Evolutionary conservation across 805 yeast species (phyloP).

Genomic region (Tanozyma kutaoensis): DNA sequence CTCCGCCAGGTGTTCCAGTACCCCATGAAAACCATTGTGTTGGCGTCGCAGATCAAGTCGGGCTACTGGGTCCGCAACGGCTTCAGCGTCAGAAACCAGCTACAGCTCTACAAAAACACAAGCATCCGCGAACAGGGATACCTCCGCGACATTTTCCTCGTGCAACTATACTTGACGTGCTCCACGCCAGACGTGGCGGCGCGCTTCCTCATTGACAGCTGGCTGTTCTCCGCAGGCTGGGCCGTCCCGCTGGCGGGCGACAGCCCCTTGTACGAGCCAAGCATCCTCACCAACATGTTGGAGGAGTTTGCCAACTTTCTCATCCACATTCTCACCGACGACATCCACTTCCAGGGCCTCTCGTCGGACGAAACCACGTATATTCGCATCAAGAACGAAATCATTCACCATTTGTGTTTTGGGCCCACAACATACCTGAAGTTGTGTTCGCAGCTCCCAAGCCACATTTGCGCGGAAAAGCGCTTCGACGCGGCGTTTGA

Average conservation of each 20-base stretch:
- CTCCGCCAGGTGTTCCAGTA: constrained; percentile 42
- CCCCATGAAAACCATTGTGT: constrained; percentile 63
- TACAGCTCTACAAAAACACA: constrained; percentile 64
- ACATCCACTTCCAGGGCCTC: constrained; percentile 39
- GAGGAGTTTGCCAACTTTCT: constrained; percentile 69
- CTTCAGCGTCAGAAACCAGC: constrained; percentile 61
- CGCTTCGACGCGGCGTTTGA: constrained; percentile 44
- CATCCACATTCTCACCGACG: constrained; percentile 57
- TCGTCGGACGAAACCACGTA: constrained; percentile 35
- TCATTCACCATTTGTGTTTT: constrained; percentile 76
- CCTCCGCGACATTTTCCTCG: constrained; percentile 60
- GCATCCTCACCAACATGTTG: constrained; percentile 45
- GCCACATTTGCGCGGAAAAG: constrained; percentile 59
- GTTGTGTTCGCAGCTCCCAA: constrained; percentile 58
- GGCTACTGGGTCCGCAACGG: constrained; percentile 97
- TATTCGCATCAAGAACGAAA: constrained; percentile 46
- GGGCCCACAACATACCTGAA: constrained; percentile 61
- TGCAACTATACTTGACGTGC: constrained; percentile 47
- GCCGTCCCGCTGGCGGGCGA: constrained; percentile 3
- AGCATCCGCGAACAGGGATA: constrained; percentile 77
- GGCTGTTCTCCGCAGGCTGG: constrained; percentile 41
- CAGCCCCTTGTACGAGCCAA: constrained; percentile 23
- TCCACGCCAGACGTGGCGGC: constrained; percentile 42
- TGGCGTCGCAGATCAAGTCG: constrained; percentile 71
- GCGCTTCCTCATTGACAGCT: constrained; percentile 48